A percentile compares a stretch with the other conserved stretches of the same genome.
Evolutionary conservation across 2,329 filamentous ascomycete species (phyloP).

Genomic region (Colletotrichum abscissum): DNA sequence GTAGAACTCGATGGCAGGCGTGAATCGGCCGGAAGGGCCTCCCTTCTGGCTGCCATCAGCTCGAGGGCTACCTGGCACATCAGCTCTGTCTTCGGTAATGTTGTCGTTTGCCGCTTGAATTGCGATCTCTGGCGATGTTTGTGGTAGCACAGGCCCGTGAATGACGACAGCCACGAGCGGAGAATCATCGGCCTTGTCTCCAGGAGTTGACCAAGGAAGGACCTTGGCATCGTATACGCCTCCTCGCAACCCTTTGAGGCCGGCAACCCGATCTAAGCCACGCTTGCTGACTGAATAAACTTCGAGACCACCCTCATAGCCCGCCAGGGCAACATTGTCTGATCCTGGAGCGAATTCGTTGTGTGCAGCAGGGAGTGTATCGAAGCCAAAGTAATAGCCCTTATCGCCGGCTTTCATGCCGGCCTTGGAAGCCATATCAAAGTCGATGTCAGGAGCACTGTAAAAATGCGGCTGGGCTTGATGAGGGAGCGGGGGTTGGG

Average conservation of each 20-base stretch:
- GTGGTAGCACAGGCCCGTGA: slow-evolving; percentile 77
- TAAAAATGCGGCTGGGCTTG: slow-evolving; percentile 84
- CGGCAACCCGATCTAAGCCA: slow-evolving; percentile 75
- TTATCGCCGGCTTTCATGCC: slow-evolving; percentile 73
- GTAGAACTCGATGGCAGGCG: slow-evolving; percentile 68
- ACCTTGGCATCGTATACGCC: slow-evolving; percentile 86
- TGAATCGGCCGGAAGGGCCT: slow-evolving; percentile 46
- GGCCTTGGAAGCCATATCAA: slow-evolving; percentile 68
- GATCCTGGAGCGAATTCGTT: slow-evolving; percentile 46
- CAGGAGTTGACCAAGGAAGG: slow-evolving; percentile 72
- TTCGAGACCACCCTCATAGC: slow-evolving; percentile 83
- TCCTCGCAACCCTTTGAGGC: slow-evolving; percentile 81
- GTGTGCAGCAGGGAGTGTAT: slow-evolving; percentile 67
- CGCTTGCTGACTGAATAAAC: slow-evolving; percentile 79
- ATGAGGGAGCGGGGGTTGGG: slow-evolving; percentile 77
- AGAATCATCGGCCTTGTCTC: slow-evolving; percentile 66
- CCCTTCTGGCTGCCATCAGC: slow-evolving; percentile 52
- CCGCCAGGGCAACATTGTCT: slow-evolving; percentile 78
- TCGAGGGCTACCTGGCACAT: slow-evolving; percentile 55
- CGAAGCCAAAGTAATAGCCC: slow-evolving; percentile 85
- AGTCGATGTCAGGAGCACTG: slow-evolving; percentile 77
- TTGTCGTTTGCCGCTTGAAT: slow-evolving; percentile 50
- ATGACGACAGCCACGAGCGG: slow-evolving; percentile 84
- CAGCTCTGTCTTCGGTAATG: slow-evolving; percentile 52
- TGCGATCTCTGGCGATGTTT: slow-evolving; percentile 46